A percentile compares a stretch with the other conserved stretches of the same genome.
Evolutionary conservation across 176 grass and related monocot genomes (phyloP).

Genomic region (Puccinellia tenuiflora): DNA sequence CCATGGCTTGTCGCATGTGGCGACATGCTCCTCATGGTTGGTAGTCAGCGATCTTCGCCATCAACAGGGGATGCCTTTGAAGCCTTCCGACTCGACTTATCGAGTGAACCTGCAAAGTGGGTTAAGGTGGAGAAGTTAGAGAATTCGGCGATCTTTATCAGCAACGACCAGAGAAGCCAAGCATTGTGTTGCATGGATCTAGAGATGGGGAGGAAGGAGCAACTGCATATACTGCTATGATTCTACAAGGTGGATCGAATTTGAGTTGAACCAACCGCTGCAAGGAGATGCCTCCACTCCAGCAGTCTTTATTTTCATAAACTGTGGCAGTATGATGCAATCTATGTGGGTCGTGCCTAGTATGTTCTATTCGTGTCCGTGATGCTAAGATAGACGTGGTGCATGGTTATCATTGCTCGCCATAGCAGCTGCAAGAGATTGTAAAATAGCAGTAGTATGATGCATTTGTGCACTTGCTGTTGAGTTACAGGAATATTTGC

Average conservation of each 20-base stretch:
- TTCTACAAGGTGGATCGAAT: neutral
- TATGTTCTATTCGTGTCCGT: no score
- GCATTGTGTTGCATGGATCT: slow-evolving; percentile 16
- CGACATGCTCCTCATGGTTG: slow-evolving; percentile 37
- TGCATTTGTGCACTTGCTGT: no score
- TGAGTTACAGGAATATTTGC: no score
- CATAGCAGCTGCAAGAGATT: no score
- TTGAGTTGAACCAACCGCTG: neutral
- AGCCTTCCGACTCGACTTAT: slow-evolving; percentile 20
- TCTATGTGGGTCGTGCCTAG: no score
- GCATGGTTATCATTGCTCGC: no score
- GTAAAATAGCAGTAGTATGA: no score
- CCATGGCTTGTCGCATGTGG: slow-evolving; percentile 14
- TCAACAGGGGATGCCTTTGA: neutral
- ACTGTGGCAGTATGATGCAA: no score
- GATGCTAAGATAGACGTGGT: no score
- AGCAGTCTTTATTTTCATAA: no score
- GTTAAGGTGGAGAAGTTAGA: slow-evolving; percentile 29
- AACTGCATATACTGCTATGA: slow-evolving; percentile 35
- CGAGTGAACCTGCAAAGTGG: neutral
- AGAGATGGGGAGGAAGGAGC: slow-evolving; percentile 37
- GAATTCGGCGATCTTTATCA: slow-evolving; percentile 39
- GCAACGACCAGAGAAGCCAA: neutral
- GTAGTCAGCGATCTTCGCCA: neutral
- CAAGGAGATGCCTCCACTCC: no score